Evolutionary conservation across 371 early-diverging fungal genomes (phyloP), one percentile per base, ranked within the genome.

Genomic region (Mortierella sp.): DNA sequence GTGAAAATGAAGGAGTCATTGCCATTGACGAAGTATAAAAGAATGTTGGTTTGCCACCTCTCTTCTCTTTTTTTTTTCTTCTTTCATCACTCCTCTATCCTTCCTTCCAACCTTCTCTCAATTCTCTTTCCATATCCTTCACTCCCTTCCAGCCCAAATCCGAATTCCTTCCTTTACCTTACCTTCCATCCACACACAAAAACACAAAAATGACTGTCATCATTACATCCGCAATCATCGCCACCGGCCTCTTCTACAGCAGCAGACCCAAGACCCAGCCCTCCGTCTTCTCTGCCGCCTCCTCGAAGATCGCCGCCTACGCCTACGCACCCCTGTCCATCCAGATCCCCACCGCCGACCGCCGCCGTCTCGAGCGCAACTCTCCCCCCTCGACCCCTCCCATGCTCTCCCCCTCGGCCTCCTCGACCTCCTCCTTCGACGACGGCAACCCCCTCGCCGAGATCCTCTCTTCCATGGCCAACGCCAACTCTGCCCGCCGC

Each of bases 381-480:
- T 81, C 80, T 71, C 83, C 88, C 38, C 89, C 90, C 54, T 81
- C 82, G 44, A 87, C 88, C 21, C 90, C 90, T 49, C 89, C 90
- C 10, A 77, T 87, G 74, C 83, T 90, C 58, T 89, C 89, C 8
- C 82, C 89, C 44, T 89, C 90, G 16, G 88, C 88, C 60, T 89
- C 89, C 24, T 88, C 89, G 21, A 78, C 86, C 8, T 77, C 80
- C 43, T 88, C 76, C 27, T 77, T 76, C 29, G 80, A 80, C 41
- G 56, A 41, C 5, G 71, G 29, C n/a, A 29, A 56, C 35, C n/a
- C 24, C 16, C 58, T 29, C 46, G 60, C 18, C 65, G 60, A 21
- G 21, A 58, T 27, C 24, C 27, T 11, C 46, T 63, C 38, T 10
- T 10, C 71, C 71, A 63, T 38, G 6, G 18, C 27, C 35, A 29